phyloP scores from a whole-genome alignment of 768 basidiomycete genomes.

The Coprinellus aureogranulatus region DNA sequence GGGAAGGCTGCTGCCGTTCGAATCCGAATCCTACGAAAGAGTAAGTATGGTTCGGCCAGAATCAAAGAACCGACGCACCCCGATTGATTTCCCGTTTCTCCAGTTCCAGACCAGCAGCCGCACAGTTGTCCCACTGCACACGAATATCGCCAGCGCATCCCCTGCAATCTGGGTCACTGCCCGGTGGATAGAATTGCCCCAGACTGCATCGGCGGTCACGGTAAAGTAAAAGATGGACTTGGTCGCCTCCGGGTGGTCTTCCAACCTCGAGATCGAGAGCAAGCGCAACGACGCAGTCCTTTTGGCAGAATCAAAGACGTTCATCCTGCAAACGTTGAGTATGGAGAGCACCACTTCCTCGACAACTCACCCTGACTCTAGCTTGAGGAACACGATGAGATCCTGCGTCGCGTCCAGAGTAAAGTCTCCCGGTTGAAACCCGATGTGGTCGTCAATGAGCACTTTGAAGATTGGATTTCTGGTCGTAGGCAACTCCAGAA shows the following conservation, averaged over 20 bases:
- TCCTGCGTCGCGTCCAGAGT: conserved; percentile 69
- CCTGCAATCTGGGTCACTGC: conserved; percentile 51
- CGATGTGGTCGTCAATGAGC: conserved; percentile 32
- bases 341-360: not conserved
- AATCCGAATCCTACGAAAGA: conserved; percentile 25
- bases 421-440: conserved; percentile 49
- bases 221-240: conserved; percentile 23
- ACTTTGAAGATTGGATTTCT: conserved; percentile 13
- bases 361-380: conserved; percentile 11
- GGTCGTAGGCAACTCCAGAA: conserved; percentile 25
- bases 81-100: conserved; percentile 39
- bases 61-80: conserved; percentile 35
- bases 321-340: conserved; percentile 1
- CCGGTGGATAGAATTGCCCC: conserved; percentile 19
- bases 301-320: conserved; percentile 8
- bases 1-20: conserved; percentile 20
- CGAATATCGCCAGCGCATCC: conserved; percentile 51
- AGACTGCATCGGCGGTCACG: conserved; percentile 20
- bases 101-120: conserved; percentile 52
- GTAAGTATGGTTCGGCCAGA: not conserved
- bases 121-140: conserved; percentile 25
- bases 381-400: conserved; percentile 43
- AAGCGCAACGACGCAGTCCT: conserved; percentile 31
- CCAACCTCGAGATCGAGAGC: conserved; percentile 41
- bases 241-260: conserved; percentile 41